phyloP scores from a whole-genome alignment of 2,329 filamentous ascomycete species.

The Beauveria varroae region DNA sequence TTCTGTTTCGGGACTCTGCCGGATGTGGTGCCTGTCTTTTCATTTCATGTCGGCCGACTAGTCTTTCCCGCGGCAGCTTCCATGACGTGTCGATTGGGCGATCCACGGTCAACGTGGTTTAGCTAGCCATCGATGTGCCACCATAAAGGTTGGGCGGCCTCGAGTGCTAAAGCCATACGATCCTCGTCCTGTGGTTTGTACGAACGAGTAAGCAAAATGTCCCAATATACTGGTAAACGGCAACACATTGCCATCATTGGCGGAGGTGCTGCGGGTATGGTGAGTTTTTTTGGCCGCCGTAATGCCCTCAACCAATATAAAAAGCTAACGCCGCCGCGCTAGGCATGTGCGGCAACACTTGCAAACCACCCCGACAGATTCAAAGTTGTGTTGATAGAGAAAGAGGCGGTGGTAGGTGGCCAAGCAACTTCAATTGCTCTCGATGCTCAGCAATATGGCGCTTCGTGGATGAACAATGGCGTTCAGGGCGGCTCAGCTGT shows the following conservation, averaged over 20 bases:
- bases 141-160: background rate
- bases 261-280: slow-evolving; percentile 56
- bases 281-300: slow-evolving; percentile 17
- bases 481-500: slow-evolving; percentile 50
- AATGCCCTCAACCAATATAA: background rate
- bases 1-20: background rate
- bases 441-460: slow-evolving; percentile 48
- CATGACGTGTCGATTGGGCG: slow-evolving; percentile 6
- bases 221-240: slow-evolving; percentile 22
- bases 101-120: background rate
- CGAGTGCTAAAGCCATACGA: background rate
- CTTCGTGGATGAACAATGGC: slow-evolving; percentile 55
- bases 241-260: slow-evolving; percentile 50
- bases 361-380: slow-evolving; percentile 59
- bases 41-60: background rate
- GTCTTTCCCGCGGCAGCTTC: background rate
- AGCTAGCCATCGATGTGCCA: background rate
- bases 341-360: slow-evolving; percentile 60
- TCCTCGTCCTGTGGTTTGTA: too few species aligned
- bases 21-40: too few species aligned
- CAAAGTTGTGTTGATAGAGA: slow-evolving; percentile 56
- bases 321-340: background rate
- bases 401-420: slow-evolving; percentile 49
- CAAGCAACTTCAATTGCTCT: slow-evolving; percentile 54
- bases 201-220: background rate